Evolutionary conservation across 1,139 yeast genomes (phyloP), one percentile per base, ranked within the genome.

Genomic region (Kluyveromyces sp.): DNA sequence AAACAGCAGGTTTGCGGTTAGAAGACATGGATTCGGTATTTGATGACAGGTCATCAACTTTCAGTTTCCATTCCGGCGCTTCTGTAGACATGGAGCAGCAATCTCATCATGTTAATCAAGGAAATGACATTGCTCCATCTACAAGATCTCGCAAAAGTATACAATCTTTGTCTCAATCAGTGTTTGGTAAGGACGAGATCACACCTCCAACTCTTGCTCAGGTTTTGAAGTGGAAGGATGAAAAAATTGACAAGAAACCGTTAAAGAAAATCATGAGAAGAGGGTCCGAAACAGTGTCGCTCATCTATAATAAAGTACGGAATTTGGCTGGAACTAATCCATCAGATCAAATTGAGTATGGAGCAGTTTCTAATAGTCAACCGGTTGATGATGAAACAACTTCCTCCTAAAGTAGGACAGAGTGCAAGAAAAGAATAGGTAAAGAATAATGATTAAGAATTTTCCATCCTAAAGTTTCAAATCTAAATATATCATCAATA

Each of bases 11-110:
- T 4, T 78, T 88, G 40, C 81, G 84, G 37, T 72, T 89, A 50
- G 97, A 89, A 63, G 96, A 89, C 49, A 88, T 89, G 85, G 96
- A 88, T 63, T 69, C 78, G 7, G 71, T 88, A 28, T 89, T 89
- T 64, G 90, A 86, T 48, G 94, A 80, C 56, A 68, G 71, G 50
- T 72, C 80, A 0, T 67, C 73, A 3, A 56, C 62, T 8, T 61
- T 60, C 42, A 65, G 69, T 30, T 56, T 53, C 48, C 58, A 56
- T 42, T 41, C 43, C 3, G 32, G 34, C 8, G 15, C 33, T 21
- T 41, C 43, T 7, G 36, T 26, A 7, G 43, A 41, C 7, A n/a
- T 41, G n/a, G 43, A 41, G 27, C 43, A 34, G 27, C 26, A 29
- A 25, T 43, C 32, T 42, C 48, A 25, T 37, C 29, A 26, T 8